Conservation (phyloP, 2,329 filamentous ascomycete species). For the Claviceps arundinis region DNA sequence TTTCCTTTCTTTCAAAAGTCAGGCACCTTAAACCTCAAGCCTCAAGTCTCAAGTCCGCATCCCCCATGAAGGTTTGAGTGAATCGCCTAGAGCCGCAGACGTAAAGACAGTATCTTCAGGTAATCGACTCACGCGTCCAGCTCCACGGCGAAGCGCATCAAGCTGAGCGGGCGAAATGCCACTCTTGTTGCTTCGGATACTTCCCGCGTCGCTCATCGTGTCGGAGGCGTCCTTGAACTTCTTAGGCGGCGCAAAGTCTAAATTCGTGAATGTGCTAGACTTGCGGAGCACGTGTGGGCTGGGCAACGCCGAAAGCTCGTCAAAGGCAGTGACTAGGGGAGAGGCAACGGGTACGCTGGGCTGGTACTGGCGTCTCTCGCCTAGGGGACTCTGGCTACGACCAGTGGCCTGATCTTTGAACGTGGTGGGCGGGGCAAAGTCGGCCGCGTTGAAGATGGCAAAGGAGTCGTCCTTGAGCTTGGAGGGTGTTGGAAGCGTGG, state of each 20-base stretch:
- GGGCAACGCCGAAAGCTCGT: constrained; percentile 72
- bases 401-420: constrained; percentile 58
- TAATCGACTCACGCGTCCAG: constrained; percentile 74
- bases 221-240: constrained; percentile 52
- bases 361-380: constrained; percentile 58
- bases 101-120: constrained; percentile 74
- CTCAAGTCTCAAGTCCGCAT: constrained; percentile 29
- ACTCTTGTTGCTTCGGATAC: constrained; percentile 50
- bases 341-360: constrained; percentile 59
- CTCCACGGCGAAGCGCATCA: constrained; percentile 64
- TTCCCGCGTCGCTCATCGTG: constrained; percentile 50
- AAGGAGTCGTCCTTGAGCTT: constrained; percentile 75
- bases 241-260: constrained; percentile 71
- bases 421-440: constrained; percentile 71
- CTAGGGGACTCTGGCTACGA: constrained; percentile 48
- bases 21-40: no score
- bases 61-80: constrained; percentile 46
- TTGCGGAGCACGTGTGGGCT: constrained; percentile 76
- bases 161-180: constrained; percentile 61
- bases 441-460: constrained; percentile 52
- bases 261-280: constrained; percentile 61
- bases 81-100: constrained; percentile 48
- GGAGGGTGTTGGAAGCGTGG: constrained; percentile 70
- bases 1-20: no score
- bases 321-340: constrained; percentile 73